A percentile compares a stretch with the other conserved stretches of the same genome.
Evolutionary conservation across 192 early-diverging fungal genomes (phyloP).

Genomic region (Rhizophagus prolifer): DNA sequence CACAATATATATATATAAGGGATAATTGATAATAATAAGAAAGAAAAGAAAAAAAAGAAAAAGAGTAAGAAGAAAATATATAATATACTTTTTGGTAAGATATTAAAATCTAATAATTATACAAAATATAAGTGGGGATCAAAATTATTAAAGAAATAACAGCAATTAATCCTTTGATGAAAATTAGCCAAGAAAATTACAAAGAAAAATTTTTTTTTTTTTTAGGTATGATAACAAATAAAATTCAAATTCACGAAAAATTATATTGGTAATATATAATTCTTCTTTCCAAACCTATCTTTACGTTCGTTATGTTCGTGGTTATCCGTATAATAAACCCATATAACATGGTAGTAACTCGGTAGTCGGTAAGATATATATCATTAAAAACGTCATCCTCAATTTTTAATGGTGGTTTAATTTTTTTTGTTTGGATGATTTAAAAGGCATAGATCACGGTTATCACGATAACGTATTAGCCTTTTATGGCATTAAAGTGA

Average conservation of each 20-base stretch:
- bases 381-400: too few species aligned
- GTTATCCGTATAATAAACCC: not conserved
- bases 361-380: too few species aligned
- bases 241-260: not conserved
- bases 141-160: not conserved
- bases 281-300: not conserved
- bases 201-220: too few species aligned
- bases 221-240: not conserved
- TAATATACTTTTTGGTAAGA: not conserved
- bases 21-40: not conserved
- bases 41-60: not conserved
- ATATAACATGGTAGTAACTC: not conserved
- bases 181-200: not conserved
- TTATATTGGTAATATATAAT: too few species aligned
- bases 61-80: not conserved
- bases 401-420: not conserved
- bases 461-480: too few species aligned
- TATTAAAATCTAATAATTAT: conserved; percentile 1
- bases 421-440: not conserved
- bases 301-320: not conserved
- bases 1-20: not conserved
- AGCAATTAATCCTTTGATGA: not conserved
- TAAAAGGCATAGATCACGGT: not conserved
- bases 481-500: too few species aligned
- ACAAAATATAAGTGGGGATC: not conserved